Evolutionary conservation across 1,139 yeast genomes (phyloP), one percentile per base, ranked within the genome.

Genomic region (Protomyces inouyei): DNA sequence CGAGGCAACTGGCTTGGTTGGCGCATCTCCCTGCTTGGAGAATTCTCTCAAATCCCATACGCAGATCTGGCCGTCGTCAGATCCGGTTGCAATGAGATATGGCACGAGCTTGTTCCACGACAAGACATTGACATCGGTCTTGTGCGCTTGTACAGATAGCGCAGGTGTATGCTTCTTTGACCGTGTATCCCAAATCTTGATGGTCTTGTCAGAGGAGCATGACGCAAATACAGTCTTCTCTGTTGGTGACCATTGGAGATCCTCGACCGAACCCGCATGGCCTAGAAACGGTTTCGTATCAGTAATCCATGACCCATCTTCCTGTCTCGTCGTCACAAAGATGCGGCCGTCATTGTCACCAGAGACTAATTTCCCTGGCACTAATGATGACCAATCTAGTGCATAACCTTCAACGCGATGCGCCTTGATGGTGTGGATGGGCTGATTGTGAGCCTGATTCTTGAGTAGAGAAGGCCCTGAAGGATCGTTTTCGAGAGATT

Each of bases 361-460:
- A 1, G 96, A 83, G 67, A 93, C 79, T 67, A 93, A 78, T 2
- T 93, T 83, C 32, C 98, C 98, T 1, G 64, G 57, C 14, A 55
- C 37, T 16, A 52, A 40, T 40, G 97, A 96, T 2, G 97, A 89
- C 99, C 99, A 93, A 76, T 92, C 98, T 63, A 95, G 76, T 23
- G 97, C 99, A 73, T 91, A 93, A 36, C 99, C 98, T 78, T 93
- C 99, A 21, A 89, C 96, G n/a, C 97, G 97, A 74, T 93, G 99
- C 69, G 79, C 82, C 72, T 84, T 83, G 67, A 95, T 80, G n/a
- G 96, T 90, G 76, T 92, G 93, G 18, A 85, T 73, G 18, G 98
- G 97, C 73, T 86, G 83, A 74, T 88, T 90, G 69, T 86, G 82
- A 36, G 81, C 76, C 75, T 91, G 91, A 59, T 95, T 90, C 68